Base-by-base conservation (phyloP, 2,329 filamentous ascomycete species). In the Scytalidium sp. region DNA sequence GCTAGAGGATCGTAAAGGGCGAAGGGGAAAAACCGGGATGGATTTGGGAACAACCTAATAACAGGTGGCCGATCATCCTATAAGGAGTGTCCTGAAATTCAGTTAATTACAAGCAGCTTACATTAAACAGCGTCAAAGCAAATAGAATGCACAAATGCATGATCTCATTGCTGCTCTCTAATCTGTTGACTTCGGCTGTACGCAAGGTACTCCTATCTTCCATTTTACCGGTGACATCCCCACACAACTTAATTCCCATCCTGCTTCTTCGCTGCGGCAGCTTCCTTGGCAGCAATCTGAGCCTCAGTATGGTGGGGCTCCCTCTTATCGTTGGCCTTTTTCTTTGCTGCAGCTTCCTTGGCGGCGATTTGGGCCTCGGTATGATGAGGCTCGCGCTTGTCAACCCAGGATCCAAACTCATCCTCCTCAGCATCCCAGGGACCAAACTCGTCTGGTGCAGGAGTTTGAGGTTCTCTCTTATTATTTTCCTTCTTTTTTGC, bases 221-320 rank as follows among this genome's bases (percentile, higher is more conserved):
- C 15, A 15, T 17, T 39, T 39, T 15, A 15, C 15, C 32, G 32
- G 32, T 17, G 3, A 17, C 32, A 17, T 17, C 32, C 3, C 17
- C 17, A n/a, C n/a, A n/a, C n/a, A n/a, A n/a, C n/a, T n/a, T n/a
- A n/a, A n/a, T 2, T 52, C 41, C 2, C 45, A 27, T 15, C n/a
- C 11, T 20, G 46, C 23, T 32, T 25, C 9, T 48, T 50, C 7
- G 17, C 45, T 4, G 45, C 52, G 15, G 55, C 55, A 2, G 49
- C 53, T 3, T 55, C 49, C 51, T 59, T 56, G 6, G 54, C 57
- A 10, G 53, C 55, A 25, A 60, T 58, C 41, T 62, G 58, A 3
- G 51, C 51, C 4, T 52, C 55, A 7, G 54, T 60, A 21, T 58
- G 55, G 22, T 60, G 55, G 19, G 55, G 23, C 21, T 55, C 52